These are phyloP conservation scores for Termitomyces sp. DNA, from an alignment of 768 basidiomycete species.

Conservation along the genomic window DNA sequence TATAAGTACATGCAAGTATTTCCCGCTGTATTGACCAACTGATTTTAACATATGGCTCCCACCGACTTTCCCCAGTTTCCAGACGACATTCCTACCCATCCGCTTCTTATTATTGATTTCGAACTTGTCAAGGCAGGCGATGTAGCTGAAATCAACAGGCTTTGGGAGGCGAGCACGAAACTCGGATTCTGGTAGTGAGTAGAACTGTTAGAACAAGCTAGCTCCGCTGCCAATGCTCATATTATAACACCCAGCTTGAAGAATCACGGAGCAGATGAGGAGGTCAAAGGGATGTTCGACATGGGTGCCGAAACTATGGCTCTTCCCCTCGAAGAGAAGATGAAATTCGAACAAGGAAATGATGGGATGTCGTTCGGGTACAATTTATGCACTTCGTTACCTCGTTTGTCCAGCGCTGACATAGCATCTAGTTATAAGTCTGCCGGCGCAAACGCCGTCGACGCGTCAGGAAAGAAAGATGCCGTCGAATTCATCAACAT, in stretches of 20 bases:
- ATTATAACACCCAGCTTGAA: conserved; percentile 37
- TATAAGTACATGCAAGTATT: too few species aligned
- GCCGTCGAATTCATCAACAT: conserved; percentile 65
- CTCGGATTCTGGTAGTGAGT: conserved; percentile 71
- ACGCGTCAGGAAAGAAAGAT: conserved; percentile 57
- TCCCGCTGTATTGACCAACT: too few species aligned
- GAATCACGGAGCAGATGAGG: conserved; percentile 52
- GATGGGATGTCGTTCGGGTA: conserved; percentile 41
- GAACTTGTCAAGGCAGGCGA: conserved; percentile 42
- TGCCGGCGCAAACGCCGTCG: conserved; percentile 59
- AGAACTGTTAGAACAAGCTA: too few species aligned
- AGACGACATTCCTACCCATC: conserved; percentile 49
- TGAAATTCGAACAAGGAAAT: conserved; percentile 60
- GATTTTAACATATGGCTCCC: too few species aligned
- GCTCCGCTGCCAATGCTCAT: too few species aligned
- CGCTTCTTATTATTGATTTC: conserved; percentile 57
- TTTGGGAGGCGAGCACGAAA: conserved; percentile 57
- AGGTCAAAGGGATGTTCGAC: conserved; percentile 52
- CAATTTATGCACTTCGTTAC: not conserved
- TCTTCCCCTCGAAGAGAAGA: conserved; percentile 54
- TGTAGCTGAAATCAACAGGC: conserved; percentile 41
- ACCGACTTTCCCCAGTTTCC: conserved; percentile 43
- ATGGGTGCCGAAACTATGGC: conserved; percentile 54
- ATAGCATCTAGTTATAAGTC: conserved; percentile 52
- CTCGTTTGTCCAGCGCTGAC: not conserved